phyloP scores from a whole-genome alignment of 2,329 filamentous ascomycete genomes.

The Pezicula carpinea region DNA sequence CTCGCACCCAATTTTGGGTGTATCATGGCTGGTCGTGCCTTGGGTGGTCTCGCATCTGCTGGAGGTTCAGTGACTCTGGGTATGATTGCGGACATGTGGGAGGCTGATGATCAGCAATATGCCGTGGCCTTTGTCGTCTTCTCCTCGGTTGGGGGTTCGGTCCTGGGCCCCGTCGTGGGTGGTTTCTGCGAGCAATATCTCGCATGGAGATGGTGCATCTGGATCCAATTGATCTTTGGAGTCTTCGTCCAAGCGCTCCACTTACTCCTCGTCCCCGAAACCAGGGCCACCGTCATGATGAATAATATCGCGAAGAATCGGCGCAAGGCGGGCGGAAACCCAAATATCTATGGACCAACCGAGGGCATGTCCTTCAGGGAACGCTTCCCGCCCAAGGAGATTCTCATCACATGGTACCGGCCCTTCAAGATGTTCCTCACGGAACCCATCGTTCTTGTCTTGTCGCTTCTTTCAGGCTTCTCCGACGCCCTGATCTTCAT shows the following conservation, averaged over 20 bases:
- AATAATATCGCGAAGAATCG: constrained; percentile 73
- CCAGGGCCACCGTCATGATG: constrained; percentile 71
- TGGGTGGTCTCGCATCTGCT: constrained; percentile 67
- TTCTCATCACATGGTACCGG: constrained; percentile 52
- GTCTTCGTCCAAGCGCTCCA: constrained; percentile 64
- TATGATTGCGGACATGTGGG: constrained; percentile 73
- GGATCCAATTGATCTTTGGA: constrained; percentile 81
- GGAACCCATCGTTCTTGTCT: constrained; percentile 67
- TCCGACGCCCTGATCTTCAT: constrained; percentile 74
- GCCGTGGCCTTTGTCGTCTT: constrained; percentile 74
- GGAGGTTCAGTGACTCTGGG: constrained; percentile 70
- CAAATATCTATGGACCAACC: constrained; percentile 62
- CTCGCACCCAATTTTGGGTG: constrained; percentile 69
- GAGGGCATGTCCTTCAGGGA: constrained; percentile 60
- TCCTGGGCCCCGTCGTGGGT: constrained; percentile 72
- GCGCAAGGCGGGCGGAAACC: constrained; percentile 53
- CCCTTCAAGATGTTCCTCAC: constrained; percentile 71
- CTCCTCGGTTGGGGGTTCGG: constrained; percentile 72
- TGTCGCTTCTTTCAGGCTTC: constrained; percentile 69
- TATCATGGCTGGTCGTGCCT: constrained; percentile 64
- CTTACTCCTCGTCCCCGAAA: constrained; percentile 70
- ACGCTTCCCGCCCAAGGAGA: constrained; percentile 53
- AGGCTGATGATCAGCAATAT: constrained; percentile 66
- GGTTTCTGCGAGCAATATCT: constrained; percentile 67
- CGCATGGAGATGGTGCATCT: constrained; percentile 73